Base-by-base conservation (phyloP, 2,329 filamentous ascomycete species). In the Penicillium thymicola region DNA sequence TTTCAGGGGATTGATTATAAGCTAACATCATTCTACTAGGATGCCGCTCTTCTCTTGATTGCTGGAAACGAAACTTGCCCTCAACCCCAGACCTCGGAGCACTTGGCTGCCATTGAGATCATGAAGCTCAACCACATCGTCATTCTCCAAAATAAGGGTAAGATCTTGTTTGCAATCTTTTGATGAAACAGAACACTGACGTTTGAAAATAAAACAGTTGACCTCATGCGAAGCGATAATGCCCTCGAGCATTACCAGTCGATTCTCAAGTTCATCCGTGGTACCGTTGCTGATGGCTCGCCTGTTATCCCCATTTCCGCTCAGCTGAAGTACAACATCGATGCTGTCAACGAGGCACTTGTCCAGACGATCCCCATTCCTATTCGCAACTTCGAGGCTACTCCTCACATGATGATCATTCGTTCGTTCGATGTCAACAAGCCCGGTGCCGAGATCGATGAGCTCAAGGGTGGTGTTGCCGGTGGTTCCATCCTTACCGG, bases 101-200 rank as follows among this genome's bases (percentile, higher is more conserved):
- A 99, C 83, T 83, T 99, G 81, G 94, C 94, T 65, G 94, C 94
- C 65, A 97, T 99, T 73, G 94, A 99, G 78, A 99, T 99, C 75
- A 99, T 99, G 94, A 99, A 99, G 84, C 86, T 99, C 63, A 92
- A 96, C 77, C 95, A 99, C 81, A 97, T 99, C 78, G 96, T 99
- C 75, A 97, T 99, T 72, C 85, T 99, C 58, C 94, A 99, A 79
- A 99, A 99, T 82, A 99, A 99, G 85, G 51, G 51, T 54, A 49
- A 44, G n/a, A 4, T 21, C 16, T 13, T 34, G 3, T n/a, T 27
- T 36, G 14, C 21, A 11, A 49, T 36, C 8, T 27, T 13, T 5
- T 11, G 5, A 36, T 44, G 49, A 28, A 44, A 25, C 5, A 8
- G 27, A 34, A 16, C 28, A 36, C 49, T 51, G n/a, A 51, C 49